These are phyloP conservation scores for Ophiostoma populinum DNA, from an alignment of 2,329 filamentous ascomycete genomes.

Conservation along the genomic window DNA sequence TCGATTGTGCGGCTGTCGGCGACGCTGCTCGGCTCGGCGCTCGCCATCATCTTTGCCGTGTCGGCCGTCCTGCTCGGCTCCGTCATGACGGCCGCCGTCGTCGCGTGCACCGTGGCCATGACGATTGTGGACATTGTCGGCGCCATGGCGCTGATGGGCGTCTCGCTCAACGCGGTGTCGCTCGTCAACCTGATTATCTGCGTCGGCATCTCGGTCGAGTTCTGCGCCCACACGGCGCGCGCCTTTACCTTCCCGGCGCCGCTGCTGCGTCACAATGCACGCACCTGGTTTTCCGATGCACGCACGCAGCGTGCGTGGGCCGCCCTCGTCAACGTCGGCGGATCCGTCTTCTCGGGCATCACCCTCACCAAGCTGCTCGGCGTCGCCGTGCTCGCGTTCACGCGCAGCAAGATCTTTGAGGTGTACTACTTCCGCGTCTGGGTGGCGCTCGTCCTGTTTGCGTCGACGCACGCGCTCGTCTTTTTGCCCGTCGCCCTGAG, in stretches of 20 bases:
- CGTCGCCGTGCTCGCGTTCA: slow-evolving; percentile 84
- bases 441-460: slow-evolving; percentile 80
- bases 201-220: slow-evolving; percentile 90
- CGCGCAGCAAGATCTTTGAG: slow-evolving; percentile 95
- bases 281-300: slow-evolving; percentile 53
- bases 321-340: slow-evolving; percentile 84
- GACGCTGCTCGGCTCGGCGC: slow-evolving; percentile 62
- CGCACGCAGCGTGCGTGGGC: slow-evolving; percentile 81
- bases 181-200: slow-evolving; percentile 95
- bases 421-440: slow-evolving; percentile 98
- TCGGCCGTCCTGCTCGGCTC: slow-evolving; percentile 72
- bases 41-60: slow-evolving; percentile 72
- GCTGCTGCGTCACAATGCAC: slow-evolving; percentile 64
- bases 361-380: slow-evolving; percentile 90
- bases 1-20: slow-evolving; percentile 67
- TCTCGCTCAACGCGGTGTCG: slow-evolving; percentile 87
- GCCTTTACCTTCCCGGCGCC: slow-evolving; percentile 89
- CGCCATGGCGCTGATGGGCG: slow-evolving; percentile 75
- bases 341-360: slow-evolving; percentile 88
- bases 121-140: slow-evolving; percentile 87
- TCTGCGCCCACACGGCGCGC: slow-evolving; percentile 89
- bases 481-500: slow-evolving; percentile 84
- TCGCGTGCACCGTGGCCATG: slow-evolving; percentile 82
- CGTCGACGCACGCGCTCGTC: slow-evolving; percentile 71
- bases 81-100: slow-evolving; percentile 59